A percentile compares a stretch with the other conserved stretches of the same genome.
Conservation (phyloP, 352 stramenopile genomes). For the Pythium guiyangense region DNA sequence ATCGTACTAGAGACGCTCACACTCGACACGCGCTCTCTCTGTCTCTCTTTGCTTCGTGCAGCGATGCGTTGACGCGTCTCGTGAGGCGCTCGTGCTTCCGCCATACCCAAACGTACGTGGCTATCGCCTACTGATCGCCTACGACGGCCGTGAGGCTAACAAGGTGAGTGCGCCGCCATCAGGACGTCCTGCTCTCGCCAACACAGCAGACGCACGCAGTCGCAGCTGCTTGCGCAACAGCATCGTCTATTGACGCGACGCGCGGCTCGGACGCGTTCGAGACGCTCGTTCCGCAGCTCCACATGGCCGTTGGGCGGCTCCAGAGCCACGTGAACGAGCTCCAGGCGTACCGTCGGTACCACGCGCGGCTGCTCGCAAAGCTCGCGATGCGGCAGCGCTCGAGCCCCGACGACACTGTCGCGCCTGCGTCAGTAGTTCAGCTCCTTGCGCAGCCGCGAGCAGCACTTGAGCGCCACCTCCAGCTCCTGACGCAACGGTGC, state of each 20-base stretch:
- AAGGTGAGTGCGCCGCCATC: too few relatives aligned
- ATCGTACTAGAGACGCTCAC: background rate
- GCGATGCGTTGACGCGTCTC: background rate
- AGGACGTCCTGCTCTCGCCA: constrained; percentile 8
- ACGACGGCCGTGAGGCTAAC: background rate
- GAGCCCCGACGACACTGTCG: constrained; percentile 15
- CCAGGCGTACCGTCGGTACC: constrained; percentile 24
- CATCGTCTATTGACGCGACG: background rate
- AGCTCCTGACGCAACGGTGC: constrained; percentile 35
- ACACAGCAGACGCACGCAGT: background rate
- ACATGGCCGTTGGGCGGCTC: constrained; percentile 38
- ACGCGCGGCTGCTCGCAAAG: constrained; percentile 34
- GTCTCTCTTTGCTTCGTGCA: background rate
- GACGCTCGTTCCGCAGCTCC: constrained; percentile 31
- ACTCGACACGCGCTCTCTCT: background rate
- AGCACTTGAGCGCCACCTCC: constrained; percentile 35
- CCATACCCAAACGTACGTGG: constrained; percentile 12
- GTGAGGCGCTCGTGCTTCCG: background rate
- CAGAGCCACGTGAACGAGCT: constrained; percentile 34
- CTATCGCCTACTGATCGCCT: background rate
- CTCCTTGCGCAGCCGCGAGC: constrained; percentile 26
- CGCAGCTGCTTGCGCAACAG: constrained; percentile 7
- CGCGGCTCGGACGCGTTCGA: constrained; percentile 13
- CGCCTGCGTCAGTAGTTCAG: constrained; percentile 40
- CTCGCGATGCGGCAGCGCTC: constrained; percentile 28